Evolutionary conservation across 352 stramenopile species (phyloP).

Genomic region (Pythium phragmiticola): DNA sequence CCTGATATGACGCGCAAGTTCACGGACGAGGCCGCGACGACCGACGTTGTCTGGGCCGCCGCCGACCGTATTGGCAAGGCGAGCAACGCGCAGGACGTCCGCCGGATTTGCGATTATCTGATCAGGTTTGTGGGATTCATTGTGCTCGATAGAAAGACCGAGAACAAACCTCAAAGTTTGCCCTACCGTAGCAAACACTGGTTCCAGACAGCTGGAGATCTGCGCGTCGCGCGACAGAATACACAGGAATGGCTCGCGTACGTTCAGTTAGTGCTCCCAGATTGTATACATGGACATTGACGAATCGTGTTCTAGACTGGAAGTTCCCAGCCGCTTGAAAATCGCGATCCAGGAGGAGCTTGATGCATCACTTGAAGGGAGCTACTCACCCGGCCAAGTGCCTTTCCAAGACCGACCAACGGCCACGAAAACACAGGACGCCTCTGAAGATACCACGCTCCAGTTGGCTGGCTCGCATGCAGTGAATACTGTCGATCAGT

Average conservation of each 20-base stretch:
- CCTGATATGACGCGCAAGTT: slow-evolving; percentile 18
- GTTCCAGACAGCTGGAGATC: slow-evolving; percentile 61
- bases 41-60: slow-evolving; percentile 48
- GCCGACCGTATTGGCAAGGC: slow-evolving; percentile 57
- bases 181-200: slow-evolving; percentile 48
- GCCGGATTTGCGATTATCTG: slow-evolving; percentile 60
- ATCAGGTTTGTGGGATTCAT: slow-evolving; percentile 36
- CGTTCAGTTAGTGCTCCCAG: slow-evolving; percentile 2
- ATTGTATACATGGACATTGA: neutral
- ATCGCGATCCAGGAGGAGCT: slow-evolving; percentile 66
- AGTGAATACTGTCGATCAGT: neutral
- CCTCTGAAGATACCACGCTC: neutral
- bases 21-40: slow-evolving; percentile 31
- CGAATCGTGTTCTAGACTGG: slow-evolving; percentile 30
- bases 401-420: neutral
- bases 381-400: slow-evolving; percentile 10
- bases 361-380: slow-evolving; percentile 29
- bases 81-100: slow-evolving; percentile 43
- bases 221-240: slow-evolving; percentile 42
- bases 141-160: slow-evolving; percentile 5
- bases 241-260: slow-evolving; percentile 56
- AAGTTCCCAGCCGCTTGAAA: slow-evolving; percentile 56
- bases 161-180: neutral
- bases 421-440: neutral
- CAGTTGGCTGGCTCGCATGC: too few relatives aligned